Evolutionary conservation across 352 stramenopile species (phyloP).

Genomic region (Globisporangium yorkense): DNA sequence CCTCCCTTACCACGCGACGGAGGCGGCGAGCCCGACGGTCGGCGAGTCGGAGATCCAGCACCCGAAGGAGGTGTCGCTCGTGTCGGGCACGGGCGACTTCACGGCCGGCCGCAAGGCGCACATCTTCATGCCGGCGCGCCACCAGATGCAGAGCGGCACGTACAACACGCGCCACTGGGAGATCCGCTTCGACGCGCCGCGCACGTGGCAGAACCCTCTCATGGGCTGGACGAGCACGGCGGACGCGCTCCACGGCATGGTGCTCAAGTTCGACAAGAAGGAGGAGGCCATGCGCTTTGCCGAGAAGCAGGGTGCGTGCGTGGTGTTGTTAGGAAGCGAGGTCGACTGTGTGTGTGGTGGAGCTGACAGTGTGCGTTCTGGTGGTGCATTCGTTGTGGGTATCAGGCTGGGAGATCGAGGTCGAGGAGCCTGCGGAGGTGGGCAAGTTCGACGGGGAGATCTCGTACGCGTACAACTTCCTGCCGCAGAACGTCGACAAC

Average conservation of each 20-base stretch:
- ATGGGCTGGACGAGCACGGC: conserved; percentile 92
- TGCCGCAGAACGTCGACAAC: conserved; percentile 66
- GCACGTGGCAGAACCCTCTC: conserved; percentile 90
- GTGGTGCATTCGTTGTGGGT: background rate
- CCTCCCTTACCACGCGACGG: conserved; percentile 53
- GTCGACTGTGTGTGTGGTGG: background rate
- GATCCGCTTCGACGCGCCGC: conserved; percentile 65
- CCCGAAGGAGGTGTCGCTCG: conserved; percentile 54
- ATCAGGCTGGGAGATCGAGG: conserved; percentile 74
- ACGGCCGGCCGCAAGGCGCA: conserved; percentile 56
- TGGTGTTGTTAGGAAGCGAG: too few relatives aligned
- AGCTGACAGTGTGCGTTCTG: background rate
- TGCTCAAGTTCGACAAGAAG: conserved; percentile 87
- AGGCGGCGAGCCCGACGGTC: conserved; percentile 38
- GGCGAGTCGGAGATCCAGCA: conserved; percentile 46
- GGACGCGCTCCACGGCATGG: conserved; percentile 82
- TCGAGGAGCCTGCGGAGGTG: conserved; percentile 63
- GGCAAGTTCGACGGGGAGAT: conserved; percentile 75
- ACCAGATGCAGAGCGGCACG: conserved; percentile 84
- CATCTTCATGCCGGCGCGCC: conserved; percentile 68
- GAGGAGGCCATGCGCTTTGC: conserved; percentile 74
- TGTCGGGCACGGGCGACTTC: conserved; percentile 63
- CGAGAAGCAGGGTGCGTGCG: conserved; percentile 55
- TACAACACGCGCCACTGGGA: conserved; percentile 85
- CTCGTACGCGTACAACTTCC: conserved; percentile 86